Conservation (phyloP, 2,329 filamentous ascomycete species). For the Colletotrichum tropicale region DNA sequence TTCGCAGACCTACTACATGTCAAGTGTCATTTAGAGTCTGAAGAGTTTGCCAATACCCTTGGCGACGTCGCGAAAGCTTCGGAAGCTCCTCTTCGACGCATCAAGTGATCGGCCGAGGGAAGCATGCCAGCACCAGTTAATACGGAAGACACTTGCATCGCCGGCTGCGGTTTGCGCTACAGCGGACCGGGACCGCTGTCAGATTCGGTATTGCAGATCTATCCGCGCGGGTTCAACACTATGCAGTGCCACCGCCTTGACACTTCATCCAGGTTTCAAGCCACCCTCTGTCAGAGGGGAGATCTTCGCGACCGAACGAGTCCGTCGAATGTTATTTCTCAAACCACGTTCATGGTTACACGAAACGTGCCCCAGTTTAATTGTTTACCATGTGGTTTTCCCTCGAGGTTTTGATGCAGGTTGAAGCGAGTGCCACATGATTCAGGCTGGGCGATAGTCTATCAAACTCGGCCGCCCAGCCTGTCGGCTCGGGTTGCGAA, state of each 20-base stretch:
- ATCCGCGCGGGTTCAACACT: not conserved
- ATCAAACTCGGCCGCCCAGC: not conserved
- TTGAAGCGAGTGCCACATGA: not conserved
- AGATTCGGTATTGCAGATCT: conserved; percentile 8
- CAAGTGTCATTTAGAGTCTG: not conserved
- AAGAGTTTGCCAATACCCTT: not conserved
- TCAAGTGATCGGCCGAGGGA: not conserved
- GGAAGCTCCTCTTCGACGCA: not conserved
- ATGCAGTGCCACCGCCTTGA: conserved; percentile 20
- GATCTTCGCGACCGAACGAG: not conserved
- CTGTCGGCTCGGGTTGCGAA: not conserved
- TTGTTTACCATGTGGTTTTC: not conserved
- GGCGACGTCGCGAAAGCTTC: not conserved
- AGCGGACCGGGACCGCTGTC: not conserved
- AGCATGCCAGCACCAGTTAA: not conserved
- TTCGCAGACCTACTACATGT: not conserved
- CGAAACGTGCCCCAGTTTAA: not conserved
- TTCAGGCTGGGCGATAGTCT: not conserved
- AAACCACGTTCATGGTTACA: not conserved
- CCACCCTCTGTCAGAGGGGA: not conserved
- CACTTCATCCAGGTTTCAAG: conserved; percentile 6
- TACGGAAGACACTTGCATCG: not conserved
- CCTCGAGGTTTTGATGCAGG: not conserved
- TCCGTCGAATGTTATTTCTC: not conserved
- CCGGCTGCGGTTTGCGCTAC: not conserved